These are phyloP conservation scores for Halophytophthora batemanensis DNA, from an alignment of 352 stramenopile species.

Conservation along the genomic window DNA sequence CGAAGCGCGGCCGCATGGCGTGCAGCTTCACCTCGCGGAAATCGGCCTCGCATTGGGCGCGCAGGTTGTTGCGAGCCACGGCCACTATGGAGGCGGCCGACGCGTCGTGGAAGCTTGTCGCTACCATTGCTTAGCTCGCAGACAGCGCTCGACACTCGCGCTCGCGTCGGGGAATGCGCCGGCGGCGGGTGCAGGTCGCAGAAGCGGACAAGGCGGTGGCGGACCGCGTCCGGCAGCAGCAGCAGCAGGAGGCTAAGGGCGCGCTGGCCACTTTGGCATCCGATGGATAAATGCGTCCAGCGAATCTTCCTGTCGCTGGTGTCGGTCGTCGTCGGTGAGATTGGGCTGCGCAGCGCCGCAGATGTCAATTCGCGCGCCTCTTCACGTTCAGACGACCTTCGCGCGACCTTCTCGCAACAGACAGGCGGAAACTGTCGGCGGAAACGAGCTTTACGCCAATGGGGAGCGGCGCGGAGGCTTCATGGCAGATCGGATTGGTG, in stretches of 20 bases:
- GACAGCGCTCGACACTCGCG: background rate
- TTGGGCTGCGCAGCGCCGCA: too few species aligned
- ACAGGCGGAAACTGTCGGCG: too few species aligned
- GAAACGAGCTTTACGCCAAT: slow-evolving; percentile 1
- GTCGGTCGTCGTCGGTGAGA: too few species aligned
- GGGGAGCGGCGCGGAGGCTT: too few species aligned
- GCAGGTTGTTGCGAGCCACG: slow-evolving; percentile 12
- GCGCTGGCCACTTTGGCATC: background rate
- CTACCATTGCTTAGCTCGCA: slow-evolving; percentile 13
- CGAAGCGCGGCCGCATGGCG: slow-evolving; percentile 58
- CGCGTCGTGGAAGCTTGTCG: slow-evolving; percentile 29
- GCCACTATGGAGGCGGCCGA: slow-evolving; percentile 18
- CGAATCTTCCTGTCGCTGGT: too few species aligned
- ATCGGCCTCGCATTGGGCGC: slow-evolving; percentile 18
- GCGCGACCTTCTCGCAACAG: background rate
- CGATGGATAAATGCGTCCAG: background rate
- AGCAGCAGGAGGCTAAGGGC: too few species aligned
- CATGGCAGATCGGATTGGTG: too few species aligned
- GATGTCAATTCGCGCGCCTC: slow-evolving; percentile 13
- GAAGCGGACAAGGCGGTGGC: too few species aligned
- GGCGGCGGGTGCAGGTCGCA: too few species aligned
- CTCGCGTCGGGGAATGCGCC: background rate
- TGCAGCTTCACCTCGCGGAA: slow-evolving; percentile 46
- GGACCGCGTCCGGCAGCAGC: too few species aligned
- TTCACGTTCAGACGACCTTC: slow-evolving; percentile 19